Conservation (phyloP, 345 rosid species). For the Stellera chamaejasme region DNA sequence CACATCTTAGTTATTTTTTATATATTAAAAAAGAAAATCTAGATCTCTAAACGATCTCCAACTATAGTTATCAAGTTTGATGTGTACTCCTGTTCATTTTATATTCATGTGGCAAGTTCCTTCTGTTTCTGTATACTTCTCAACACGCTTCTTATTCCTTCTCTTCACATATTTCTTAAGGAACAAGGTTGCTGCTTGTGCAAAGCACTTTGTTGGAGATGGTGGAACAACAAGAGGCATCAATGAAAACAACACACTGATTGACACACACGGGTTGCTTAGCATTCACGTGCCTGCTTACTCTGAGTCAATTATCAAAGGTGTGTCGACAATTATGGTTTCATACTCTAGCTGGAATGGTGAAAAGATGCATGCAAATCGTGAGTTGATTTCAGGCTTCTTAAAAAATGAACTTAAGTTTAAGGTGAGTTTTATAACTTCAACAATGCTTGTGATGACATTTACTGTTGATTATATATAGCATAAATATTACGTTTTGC, state of each 20-base stretch:
- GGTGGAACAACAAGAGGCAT: constrained; percentile 90
- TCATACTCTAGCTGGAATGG: constrained; percentile 98
- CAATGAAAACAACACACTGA: constrained; percentile 73
- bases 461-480: not conserved
- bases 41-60: too few species aligned
- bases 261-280: constrained; percentile 61
- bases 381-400: constrained; percentile 56
- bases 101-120: not conserved
- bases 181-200: constrained; percentile 89
- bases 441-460: not conserved
- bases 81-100: too few species aligned
- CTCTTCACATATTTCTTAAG: constrained; percentile 25
- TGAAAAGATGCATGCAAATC: constrained; percentile 87
- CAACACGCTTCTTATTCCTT: not conserved
- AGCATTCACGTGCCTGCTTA: constrained; percentile 83
- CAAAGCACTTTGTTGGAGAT: constrained; percentile 96
- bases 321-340: constrained; percentile 86
- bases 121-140: not conserved
- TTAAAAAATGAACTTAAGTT: constrained; percentile 77
- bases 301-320: constrained; percentile 65
- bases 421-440: constrained; percentile 27
- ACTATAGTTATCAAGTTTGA: too few species aligned
- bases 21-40: too few species aligned
- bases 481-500: not conserved
- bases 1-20: too few species aligned